Percentiles rank a stretch among this genome's conserved stretches.
Evolutionary conservation across 75 land plant genomes (phyloP).

Genomic region (Cunninghamia lanceolata): DNA sequence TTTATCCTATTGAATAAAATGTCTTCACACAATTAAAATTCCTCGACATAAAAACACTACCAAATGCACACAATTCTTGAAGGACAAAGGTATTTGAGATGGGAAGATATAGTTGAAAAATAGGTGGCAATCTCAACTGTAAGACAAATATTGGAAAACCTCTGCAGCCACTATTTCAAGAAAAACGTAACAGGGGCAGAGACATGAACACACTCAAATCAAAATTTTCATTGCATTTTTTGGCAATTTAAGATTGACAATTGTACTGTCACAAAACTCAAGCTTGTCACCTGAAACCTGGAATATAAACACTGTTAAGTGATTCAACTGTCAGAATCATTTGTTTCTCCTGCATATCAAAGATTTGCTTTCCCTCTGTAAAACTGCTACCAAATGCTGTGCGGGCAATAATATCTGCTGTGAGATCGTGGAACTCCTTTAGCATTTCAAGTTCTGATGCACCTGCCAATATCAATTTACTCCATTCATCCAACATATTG

Average conservation of each 20-base stretch:
- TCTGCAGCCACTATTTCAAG: neutral
- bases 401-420: too few relatives aligned
- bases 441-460: too few relatives aligned
- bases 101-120: neutral
- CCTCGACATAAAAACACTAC: too few relatives aligned
- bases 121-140: neutral
- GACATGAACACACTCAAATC: neutral
- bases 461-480: neutral
- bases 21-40: neutral
- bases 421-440: too few relatives aligned
- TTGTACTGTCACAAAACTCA: neutral
- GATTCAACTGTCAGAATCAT: neutral
- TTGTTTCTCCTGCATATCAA: conserved; percentile 22
- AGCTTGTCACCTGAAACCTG: neutral
- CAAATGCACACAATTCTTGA: too few relatives aligned
- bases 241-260: too few relatives aligned
- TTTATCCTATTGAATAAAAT: neutral
- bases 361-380: conserved; percentile 20
- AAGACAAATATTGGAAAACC: neutral
- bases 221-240: neutral
- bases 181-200: neutral
- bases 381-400: too few relatives aligned
- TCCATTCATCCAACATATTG: conserved; percentile 7
- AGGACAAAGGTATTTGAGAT: neutral
- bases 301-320: neutral